Conservation (phyloP, 805 yeast species). For the Saccharomycodes ludwigii region DNA sequence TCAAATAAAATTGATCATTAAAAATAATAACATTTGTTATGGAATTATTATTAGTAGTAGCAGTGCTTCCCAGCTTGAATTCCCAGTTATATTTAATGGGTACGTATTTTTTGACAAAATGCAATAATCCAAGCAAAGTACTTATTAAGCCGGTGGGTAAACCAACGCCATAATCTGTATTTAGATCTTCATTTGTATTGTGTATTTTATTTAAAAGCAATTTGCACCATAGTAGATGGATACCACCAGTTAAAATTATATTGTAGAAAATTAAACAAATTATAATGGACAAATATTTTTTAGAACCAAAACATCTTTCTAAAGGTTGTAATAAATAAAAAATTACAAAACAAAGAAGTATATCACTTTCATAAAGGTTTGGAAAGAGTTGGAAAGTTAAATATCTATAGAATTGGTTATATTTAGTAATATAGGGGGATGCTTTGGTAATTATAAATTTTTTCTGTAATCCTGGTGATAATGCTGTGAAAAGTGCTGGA, state of each 20-base stretch:
- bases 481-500: not conserved
- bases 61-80: constrained; percentile 22
- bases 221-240: constrained; percentile 21
- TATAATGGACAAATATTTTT: constrained; percentile 37
- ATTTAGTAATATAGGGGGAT: constrained; percentile 40
- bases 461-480: not conserved
- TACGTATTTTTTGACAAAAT: constrained; percentile 27
- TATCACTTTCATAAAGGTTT: constrained; percentile 46
- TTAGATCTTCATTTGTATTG: constrained; percentile 9
- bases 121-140: constrained; percentile 26
- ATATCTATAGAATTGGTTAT: constrained; percentile 47
- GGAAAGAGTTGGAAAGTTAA: constrained; percentile 38
- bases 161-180: constrained; percentile 3
- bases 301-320: constrained; percentile 47
- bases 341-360: constrained; percentile 31
- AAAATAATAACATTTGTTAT: constrained; percentile 5
- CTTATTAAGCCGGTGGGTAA: constrained; percentile 34
- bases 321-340: constrained; percentile 40
- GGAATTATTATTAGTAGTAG: constrained; percentile 7
- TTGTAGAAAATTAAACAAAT: constrained; percentile 37
- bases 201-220: constrained; percentile 29
- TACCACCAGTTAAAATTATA: constrained; percentile 24
- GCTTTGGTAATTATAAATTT: not conserved
- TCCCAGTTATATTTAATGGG: constrained; percentile 31
- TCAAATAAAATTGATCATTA: constrained; percentile 24